Conservation (phyloP, 441 rosid species). For the Bruguiera hainesii region DNA sequence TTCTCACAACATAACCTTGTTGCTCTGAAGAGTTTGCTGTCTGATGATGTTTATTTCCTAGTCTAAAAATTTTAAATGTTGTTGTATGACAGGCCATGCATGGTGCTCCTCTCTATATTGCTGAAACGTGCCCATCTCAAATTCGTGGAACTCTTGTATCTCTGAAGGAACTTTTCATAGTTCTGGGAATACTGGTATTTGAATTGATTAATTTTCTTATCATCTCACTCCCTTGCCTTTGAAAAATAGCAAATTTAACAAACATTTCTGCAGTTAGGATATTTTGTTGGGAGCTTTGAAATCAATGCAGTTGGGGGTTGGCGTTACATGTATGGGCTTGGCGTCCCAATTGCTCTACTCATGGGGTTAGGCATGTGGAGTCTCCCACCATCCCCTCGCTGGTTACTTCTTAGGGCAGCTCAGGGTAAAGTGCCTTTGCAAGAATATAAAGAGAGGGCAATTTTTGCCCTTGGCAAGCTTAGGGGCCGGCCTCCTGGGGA, state of each 20-base stretch:
- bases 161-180: slow-evolving; percentile 87
- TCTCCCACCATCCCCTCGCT: slow-evolving; percentile 95
- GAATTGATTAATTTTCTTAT: background rate
- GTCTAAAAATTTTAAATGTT: slow-evolving; percentile 9
- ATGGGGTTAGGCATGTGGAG: slow-evolving; percentile 94
- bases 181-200: slow-evolving; percentile 87
- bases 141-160: slow-evolving; percentile 96
- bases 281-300: slow-evolving; percentile 79
- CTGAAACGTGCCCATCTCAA: slow-evolving; percentile 97
- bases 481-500: slow-evolving; percentile 81
- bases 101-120: slow-evolving; percentile 96
- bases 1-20: slow-evolving; percentile 15
- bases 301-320: slow-evolving; percentile 86
- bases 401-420: slow-evolving; percentile 91
- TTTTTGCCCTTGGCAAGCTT: slow-evolving; percentile 65
- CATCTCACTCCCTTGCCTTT: slow-evolving; percentile 12
- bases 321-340: slow-evolving; percentile 88
- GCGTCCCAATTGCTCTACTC: slow-evolving; percentile 60
- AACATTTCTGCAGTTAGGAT: slow-evolving; percentile 61
- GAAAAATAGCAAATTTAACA: slow-evolving; percentile 3
- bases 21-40: slow-evolving; percentile 11
- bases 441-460: slow-evolving; percentile 78
- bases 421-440: slow-evolving; percentile 77
- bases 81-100: slow-evolving; percentile 81
- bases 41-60: slow-evolving; percentile 6